Conservation (phyloP, 169 alveolate species). For the Hepatocystis sp. region DNA sequence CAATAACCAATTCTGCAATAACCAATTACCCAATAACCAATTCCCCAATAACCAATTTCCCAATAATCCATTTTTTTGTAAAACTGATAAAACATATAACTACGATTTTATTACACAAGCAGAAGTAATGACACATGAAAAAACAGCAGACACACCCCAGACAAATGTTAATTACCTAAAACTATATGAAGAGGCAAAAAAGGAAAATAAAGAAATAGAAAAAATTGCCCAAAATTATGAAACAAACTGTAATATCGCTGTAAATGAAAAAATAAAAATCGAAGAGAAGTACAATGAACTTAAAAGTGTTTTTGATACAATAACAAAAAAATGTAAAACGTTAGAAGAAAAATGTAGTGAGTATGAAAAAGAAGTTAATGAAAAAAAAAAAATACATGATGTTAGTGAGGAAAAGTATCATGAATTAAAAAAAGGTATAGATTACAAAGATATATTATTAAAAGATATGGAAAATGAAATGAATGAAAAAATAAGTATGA, state of each 20-base stretch:
- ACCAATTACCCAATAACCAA: too few species aligned
- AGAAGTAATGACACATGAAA: not conserved
- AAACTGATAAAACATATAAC: too few species aligned
- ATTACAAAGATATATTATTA: constrained; percentile 3
- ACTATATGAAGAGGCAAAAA: not conserved
- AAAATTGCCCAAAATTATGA: constrained; percentile 1
- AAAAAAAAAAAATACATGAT: constrained; percentile 4
- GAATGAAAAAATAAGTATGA: not conserved
- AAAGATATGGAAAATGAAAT: constrained; percentile 30
- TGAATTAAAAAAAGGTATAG: not conserved
- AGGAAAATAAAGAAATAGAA: constrained; percentile 4
- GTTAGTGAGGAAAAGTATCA: constrained; percentile 17
- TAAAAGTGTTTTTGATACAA: constrained; percentile 7
- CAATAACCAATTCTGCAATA: too few species aligned
- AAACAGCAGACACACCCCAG: not conserved
- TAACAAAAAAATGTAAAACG: constrained; percentile 1
- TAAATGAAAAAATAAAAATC: constrained; percentile 3
- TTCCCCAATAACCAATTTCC: too few species aligned
- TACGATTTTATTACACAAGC: too few species aligned
- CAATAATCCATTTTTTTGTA: too few species aligned
- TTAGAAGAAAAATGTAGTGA: not conserved
- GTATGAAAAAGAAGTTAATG: constrained; percentile 2
- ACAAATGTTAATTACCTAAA: not conserved
- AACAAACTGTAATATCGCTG: not conserved
- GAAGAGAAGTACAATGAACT: constrained; percentile 20